Conservation (phyloP, 805 yeast species). For the Wickerhamomyces bovis region DNA sequence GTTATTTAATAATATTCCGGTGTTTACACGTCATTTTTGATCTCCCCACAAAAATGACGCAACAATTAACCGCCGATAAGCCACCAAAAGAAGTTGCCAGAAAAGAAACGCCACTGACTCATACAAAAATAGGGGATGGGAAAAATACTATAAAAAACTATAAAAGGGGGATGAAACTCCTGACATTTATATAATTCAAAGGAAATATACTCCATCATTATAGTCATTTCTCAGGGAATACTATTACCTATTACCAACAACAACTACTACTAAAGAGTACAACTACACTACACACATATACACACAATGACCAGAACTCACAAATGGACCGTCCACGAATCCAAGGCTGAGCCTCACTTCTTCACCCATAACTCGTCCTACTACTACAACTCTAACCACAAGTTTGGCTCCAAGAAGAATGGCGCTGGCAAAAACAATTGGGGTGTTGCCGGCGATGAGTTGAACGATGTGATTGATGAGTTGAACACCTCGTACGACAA, state of each 20-base stretch:
- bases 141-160: no score
- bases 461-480: conserved; percentile 52
- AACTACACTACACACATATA: neutral
- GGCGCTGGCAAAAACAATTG: conserved; percentile 88
- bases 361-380: conserved; percentile 72
- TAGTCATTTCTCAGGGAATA: neutral
- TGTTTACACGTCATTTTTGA: no score
- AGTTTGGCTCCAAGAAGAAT: conserved; percentile 44
- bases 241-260: no score
- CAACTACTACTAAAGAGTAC: neutral
- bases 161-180: no score
- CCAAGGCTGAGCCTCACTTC: conserved; percentile 55
- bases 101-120: no score
- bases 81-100: no score
- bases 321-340: conserved; percentile 66
- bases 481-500: conserved; percentile 46
- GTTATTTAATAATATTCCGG: no score
- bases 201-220: no score
- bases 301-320: conserved; percentile 65
- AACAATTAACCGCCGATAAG: no score
- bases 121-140: no score
- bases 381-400: conserved; percentile 63
- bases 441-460: conserved; percentile 80
- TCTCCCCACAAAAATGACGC: no score
- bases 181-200: no score